Conservation (phyloP, 2,329 filamentous ascomycete genomes). For the Fusarium beomiforme region DNA sequence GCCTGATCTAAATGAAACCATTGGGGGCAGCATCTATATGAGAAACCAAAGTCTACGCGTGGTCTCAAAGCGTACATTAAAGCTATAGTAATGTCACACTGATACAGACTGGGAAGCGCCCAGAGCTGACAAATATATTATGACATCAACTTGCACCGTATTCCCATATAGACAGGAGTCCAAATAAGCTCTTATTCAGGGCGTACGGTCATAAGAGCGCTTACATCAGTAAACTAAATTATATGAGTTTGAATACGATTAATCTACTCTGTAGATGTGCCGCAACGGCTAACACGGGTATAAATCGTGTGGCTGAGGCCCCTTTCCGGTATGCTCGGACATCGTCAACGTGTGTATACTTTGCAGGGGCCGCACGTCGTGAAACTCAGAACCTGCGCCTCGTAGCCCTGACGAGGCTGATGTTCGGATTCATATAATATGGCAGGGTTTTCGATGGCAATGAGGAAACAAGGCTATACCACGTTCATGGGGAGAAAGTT, state of each 20-base stretch:
- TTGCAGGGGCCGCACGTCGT: background rate
- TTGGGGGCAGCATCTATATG: too few species aligned
- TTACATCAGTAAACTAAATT: background rate
- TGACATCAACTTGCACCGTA: too few species aligned
- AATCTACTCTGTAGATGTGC: background rate
- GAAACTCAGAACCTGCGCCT: background rate
- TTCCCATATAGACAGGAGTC: background rate
- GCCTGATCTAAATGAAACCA: too few species aligned
- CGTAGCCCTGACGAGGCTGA: background rate
- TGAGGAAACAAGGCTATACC: background rate
- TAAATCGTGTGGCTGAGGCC: background rate
- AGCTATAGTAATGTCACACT: too few species aligned
- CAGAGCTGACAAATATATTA: too few species aligned
- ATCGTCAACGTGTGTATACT: background rate
- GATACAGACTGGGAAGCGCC: too few species aligned
- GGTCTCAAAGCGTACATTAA: too few species aligned
- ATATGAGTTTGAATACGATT: background rate
- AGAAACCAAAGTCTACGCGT: too few species aligned
- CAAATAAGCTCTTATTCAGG: background rate
- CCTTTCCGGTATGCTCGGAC: conserved; percentile 2
- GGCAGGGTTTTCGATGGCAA: conserved; percentile 1
- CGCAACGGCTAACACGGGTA: background rate
- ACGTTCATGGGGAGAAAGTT: background rate
- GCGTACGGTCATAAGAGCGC: background rate
- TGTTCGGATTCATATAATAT: background rate